These are phyloP conservation scores for Laetiporus sulphureus DNA, from an alignment of 1,284 basidiomycete genomes.

Conservation along the genomic window DNA sequence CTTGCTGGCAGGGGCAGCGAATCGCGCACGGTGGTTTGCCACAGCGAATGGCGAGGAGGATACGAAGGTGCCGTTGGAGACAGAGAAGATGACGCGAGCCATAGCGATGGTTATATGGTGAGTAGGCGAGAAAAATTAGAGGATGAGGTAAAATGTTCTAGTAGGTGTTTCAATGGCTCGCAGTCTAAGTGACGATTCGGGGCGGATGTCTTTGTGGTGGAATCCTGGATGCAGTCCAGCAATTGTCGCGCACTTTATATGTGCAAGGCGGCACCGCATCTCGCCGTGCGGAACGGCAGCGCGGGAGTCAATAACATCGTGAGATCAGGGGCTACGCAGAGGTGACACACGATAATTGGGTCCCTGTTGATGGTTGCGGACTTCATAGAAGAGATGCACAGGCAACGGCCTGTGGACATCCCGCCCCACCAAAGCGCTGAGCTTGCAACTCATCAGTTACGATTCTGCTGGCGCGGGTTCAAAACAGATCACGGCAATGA, in stretches of 20 bases:
- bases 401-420: too few species aligned
- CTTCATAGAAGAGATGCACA: too few species aligned
- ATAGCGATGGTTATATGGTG: too few species aligned
- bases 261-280: conserved; percentile 3
- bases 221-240: too few species aligned
- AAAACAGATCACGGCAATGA: too few species aligned
- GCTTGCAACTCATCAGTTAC: too few species aligned
- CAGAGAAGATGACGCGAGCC: not conserved
- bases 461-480: too few species aligned
- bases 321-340: conserved; percentile 6
- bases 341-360: too few species aligned
- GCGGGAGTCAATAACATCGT: conserved; percentile 1
- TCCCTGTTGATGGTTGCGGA: too few species aligned
- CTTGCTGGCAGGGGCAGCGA: conserved; percentile 4
- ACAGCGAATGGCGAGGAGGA: conserved; percentile 7
- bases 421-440: too few species aligned
- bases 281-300: not conserved
- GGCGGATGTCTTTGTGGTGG: not conserved
- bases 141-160: conserved; percentile 4
- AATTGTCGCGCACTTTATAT: not conserved
- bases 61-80: not conserved
- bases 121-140: too few species aligned
- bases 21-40: not conserved
- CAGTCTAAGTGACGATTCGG: too few species aligned
- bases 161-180: not conserved